Conservation (phyloP, 2,329 filamentous ascomycete species). For the Fusarium staphyleae region DNA sequence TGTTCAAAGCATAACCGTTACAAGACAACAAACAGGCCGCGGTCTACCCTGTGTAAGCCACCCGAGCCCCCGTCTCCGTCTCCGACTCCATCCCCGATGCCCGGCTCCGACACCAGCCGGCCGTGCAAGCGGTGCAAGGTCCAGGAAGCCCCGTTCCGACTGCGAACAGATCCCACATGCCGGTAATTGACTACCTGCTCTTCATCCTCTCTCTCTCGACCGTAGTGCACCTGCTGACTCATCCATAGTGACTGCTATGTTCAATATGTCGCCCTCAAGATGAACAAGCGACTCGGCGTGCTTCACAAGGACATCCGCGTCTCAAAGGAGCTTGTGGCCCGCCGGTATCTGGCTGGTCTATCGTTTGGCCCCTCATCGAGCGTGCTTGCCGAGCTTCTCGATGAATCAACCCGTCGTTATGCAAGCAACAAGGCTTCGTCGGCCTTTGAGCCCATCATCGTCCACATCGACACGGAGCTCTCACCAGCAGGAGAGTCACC, state of each 20-base stretch:
- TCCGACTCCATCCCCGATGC: conserved; percentile 23
- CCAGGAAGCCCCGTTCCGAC: conserved; percentile 39
- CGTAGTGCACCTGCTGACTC: conserved; percentile 5
- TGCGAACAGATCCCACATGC: conserved; percentile 46
- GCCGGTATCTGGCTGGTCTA: conserved; percentile 74
- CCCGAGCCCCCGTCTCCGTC: conserved; percentile 7
- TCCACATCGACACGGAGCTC: conserved; percentile 60
- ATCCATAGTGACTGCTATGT: conserved; percentile 69
- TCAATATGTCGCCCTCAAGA: conserved; percentile 79
- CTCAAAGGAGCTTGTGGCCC: conserved; percentile 45
- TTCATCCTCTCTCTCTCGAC: not conserved
- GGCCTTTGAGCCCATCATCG: conserved; percentile 71
- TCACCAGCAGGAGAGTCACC: conserved; percentile 32
- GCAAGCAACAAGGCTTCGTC: conserved; percentile 67
- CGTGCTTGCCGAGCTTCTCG: conserved; percentile 76
- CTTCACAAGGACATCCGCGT: conserved; percentile 58
- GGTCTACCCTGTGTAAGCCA: conserved; percentile 33
- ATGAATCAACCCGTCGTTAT: conserved; percentile 72
- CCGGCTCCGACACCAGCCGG: conserved; percentile 28
- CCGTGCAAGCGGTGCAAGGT: conserved; percentile 47
- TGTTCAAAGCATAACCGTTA: too few relatives aligned
- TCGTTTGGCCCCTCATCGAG: conserved; percentile 86
- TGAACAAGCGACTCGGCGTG: conserved; percentile 72
- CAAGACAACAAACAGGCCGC: not conserved
- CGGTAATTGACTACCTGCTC: conserved; percentile 36